Base-by-base conservation (phyloP, 805 yeast species). In the Saturnispora serradocipensis region DNA sequence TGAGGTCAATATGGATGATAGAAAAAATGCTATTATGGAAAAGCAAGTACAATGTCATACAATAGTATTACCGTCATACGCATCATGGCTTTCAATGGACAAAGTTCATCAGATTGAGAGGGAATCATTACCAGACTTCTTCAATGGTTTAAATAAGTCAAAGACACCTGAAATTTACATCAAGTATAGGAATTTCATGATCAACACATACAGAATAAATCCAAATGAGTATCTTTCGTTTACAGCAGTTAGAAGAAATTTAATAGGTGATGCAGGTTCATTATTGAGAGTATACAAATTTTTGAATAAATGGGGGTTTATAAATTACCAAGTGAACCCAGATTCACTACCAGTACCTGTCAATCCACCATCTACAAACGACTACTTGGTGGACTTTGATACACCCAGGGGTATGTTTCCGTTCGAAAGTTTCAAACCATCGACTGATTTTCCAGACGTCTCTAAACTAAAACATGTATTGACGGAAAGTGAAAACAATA, bases 381-480 rank as follows among this genome's bases (percentile, higher is more conserved):
- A 84, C 58, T 88, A 81, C 69, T 77, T 82, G 50, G 83, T 87
- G 2, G 82, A 80, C 53, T 81, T 80, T 61, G 97, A 90, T 66
- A 86, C 96, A 0, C 97, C 97, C 46, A 75, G 95, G 56, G 97
- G 97, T 0, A 70, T 88, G 59, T 89, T 88, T 64, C 97, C 97
- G 18, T 90, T 88, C 68, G 90, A 88, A 64, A 81, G 90, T 27
- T 86, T 81, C 68, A 84, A 83, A 54, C 77, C 83, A 43, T 80
- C 82, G 11, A 74, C 80, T 3, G 81, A 83, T 22, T 53, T 67
- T 7, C 72, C 71, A 4, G 68, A 69, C 54, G 49, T 68, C 38
- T 51, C 59, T 3, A 59, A 56, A 27, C 58, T 67, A 4, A 68
- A 63, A 52, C 54, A 58, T 4, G 42, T 62, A 11, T 42, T 50